A percentile compares a stretch with the other conserved stretches of the same genome.
These are phyloP conservation scores for Ulota crispa DNA, from an alignment of 225 moss, liverwort and hornwort species.

Conservation along the genomic window DNA sequence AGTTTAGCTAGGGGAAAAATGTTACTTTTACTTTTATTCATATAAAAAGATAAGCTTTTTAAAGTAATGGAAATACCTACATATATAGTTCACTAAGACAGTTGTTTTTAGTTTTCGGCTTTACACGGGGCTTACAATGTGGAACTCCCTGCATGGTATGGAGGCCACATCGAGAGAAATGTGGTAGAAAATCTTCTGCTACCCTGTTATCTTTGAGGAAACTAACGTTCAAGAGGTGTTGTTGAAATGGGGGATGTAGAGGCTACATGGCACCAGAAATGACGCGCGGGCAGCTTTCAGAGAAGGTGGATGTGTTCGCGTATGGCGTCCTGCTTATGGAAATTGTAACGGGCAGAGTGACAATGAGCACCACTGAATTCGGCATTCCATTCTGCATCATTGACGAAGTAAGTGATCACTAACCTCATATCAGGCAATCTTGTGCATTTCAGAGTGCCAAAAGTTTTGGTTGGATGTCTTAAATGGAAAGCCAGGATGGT, in stretches of 20 bases:
- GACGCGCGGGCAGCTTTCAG: conserved; percentile 48
- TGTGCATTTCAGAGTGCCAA: neutral
- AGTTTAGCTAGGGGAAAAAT: too few species aligned
- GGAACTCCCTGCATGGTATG: neutral
- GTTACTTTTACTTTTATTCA: too few species aligned
- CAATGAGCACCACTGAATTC: conserved; percentile 34
- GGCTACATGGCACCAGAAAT: conserved; percentile 63
- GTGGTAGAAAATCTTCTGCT: neutral
- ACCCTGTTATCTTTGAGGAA: neutral
- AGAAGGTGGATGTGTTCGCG: conserved; percentile 57
- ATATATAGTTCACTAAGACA: neutral
- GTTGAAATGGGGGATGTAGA: conserved; percentile 35
- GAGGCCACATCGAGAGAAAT: neutral
- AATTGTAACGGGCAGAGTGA: conserved; percentile 45
- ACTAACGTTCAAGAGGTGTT: conserved; percentile 11
- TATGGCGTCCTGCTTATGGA: conserved; percentile 56
- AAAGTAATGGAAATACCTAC: too few species aligned
- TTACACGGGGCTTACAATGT: neutral
- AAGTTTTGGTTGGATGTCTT: neutral
- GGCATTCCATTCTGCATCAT: conserved; percentile 40
- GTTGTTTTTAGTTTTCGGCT: neutral
- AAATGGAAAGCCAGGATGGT: neutral
- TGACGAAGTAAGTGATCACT: conserved; percentile 34
- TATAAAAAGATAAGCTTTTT: too few species aligned
- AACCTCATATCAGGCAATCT: neutral